Percentiles rank a stretch among this genome's conserved stretches.
These are phyloP conservation scores for Lizonia empirigonia DNA, from an alignment of 2,329 filamentous ascomycete genomes.

Conservation along the genomic window DNA sequence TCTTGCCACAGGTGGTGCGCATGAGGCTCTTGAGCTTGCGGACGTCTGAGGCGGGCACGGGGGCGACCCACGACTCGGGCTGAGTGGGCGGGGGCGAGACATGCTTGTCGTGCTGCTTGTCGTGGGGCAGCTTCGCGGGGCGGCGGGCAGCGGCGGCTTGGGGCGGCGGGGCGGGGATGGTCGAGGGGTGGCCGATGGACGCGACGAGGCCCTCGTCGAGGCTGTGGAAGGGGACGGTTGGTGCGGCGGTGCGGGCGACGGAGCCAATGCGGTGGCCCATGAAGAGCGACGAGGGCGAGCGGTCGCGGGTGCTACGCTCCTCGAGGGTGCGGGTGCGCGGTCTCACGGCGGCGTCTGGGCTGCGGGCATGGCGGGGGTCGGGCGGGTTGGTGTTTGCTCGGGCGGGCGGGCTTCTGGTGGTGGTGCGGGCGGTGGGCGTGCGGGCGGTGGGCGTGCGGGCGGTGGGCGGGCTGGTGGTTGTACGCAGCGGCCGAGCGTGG, in stretches of 20 bases:
- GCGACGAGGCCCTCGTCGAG: conserved; percentile 49
- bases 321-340: conserved; percentile 60
- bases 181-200: conserved; percentile 51
- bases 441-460: background rate
- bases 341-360: conserved; percentile 60
- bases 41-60: conserved; percentile 66
- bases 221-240: conserved; percentile 48
- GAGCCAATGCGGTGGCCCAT: conserved; percentile 70
- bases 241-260: conserved; percentile 60
- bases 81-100: conserved; percentile 21
- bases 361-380: conserved; percentile 35
- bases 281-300: conserved; percentile 49
- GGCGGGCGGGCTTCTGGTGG: conserved; percentile 29
- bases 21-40: conserved; percentile 76
- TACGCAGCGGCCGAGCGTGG: background rate
- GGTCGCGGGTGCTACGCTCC: conserved; percentile 49
- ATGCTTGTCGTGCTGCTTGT: conserved; percentile 11
- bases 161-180: conserved; percentile 36
- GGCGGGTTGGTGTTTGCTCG: conserved; percentile 43
- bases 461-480: no score
- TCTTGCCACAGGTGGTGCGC: conserved; percentile 76
- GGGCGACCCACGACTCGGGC: conserved; percentile 45
- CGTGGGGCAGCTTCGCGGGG: background rate
- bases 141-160: conserved; percentile 30
- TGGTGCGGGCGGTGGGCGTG: conserved; percentile 27